Evolutionary conservation across 2,329 filamentous ascomycete species (phyloP).

Genomic region (Cladorrhinum sp.): DNA sequence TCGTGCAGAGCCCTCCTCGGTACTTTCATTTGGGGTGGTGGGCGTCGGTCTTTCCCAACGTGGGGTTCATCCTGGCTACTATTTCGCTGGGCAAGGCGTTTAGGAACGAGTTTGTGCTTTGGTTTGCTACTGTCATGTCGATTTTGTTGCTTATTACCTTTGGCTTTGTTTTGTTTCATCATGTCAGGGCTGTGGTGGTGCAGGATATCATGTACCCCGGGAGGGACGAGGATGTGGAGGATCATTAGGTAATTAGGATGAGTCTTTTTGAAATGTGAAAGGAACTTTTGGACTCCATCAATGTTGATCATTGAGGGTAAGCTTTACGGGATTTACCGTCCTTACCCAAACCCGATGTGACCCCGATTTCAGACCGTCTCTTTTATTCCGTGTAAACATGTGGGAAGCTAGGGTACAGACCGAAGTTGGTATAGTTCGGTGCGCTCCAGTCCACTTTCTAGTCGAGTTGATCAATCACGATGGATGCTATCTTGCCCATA

Average conservation of each 20-base stretch:
- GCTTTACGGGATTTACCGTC: background rate
- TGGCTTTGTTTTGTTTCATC: conserved; percentile 42
- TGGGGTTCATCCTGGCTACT: conserved; percentile 56
- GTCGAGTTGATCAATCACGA: background rate
- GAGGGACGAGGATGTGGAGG: conserved; percentile 52
- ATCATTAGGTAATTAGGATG: conserved; percentile 37
- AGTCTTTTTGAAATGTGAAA: background rate
- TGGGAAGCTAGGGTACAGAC: background rate
- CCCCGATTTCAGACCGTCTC: too few species aligned
- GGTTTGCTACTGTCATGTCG: conserved; percentile 50
- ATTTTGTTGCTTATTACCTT: conserved; percentile 42
- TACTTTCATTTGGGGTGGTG: conserved; percentile 62
- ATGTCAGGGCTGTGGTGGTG: conserved; percentile 46
- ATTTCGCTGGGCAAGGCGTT: conserved; percentile 52
- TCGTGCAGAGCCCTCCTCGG: conserved; percentile 44
- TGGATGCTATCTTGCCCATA: too few species aligned
- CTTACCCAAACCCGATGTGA: background rate
- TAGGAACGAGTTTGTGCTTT: conserved; percentile 42
- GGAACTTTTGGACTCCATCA: background rate
- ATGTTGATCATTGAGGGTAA: background rate
- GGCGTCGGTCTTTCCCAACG: conserved; percentile 62
- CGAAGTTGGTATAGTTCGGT: too few species aligned
- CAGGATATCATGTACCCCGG: conserved; percentile 57
- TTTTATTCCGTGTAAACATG: background rate
- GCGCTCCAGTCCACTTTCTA: background rate